These are phyloP conservation scores for Leccinum solheimii DNA, from an alignment of 1,284 basidiomycete genomes.

Conservation along the genomic window DNA sequence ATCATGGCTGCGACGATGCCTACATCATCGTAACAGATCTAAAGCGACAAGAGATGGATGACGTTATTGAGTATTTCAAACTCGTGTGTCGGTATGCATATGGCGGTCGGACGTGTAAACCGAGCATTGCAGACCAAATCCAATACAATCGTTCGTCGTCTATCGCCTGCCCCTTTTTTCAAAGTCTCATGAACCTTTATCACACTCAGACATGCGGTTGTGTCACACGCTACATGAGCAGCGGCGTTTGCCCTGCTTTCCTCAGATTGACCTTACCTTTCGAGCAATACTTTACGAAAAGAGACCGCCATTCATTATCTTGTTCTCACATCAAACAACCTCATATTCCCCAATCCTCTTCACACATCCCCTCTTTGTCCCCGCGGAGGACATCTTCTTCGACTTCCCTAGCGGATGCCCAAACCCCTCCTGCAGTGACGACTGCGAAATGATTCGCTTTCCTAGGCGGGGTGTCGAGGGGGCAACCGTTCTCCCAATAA, in stretches of 20 bases:
- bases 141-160: conserved; percentile 60
- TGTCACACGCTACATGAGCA: conserved; percentile 63
- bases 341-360: conserved; percentile 79
- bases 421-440: conserved; percentile 72
- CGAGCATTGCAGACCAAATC: conserved; percentile 62
- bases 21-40: conserved; percentile 75
- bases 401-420: conserved; percentile 76
- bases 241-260: conserved; percentile 69
- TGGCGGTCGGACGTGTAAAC: conserved; percentile 60
- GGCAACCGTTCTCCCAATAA: conserved; percentile 61
- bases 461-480: conserved; percentile 59
- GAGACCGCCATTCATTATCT: conserved; percentile 66
- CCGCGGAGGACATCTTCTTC: conserved; percentile 67
- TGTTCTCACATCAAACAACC: conserved; percentile 75
- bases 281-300: conserved; percentile 73
- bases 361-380: conserved; percentile 66
- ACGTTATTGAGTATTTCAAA: conserved; percentile 72
- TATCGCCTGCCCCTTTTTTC: background rate
- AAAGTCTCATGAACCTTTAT: conserved; percentile 10
- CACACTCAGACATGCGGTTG: conserved; percentile 59
- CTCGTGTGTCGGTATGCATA: conserved; percentile 64
- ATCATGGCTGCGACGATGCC: conserved; percentile 71
- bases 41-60: conserved; percentile 75
- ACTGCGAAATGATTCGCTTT: conserved; percentile 78
- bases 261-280: conserved; percentile 71